These are phyloP conservation scores for Cystofilobasidium capitatum DNA, from an alignment of 768 basidiomycete species.

Conservation along the genomic window DNA sequence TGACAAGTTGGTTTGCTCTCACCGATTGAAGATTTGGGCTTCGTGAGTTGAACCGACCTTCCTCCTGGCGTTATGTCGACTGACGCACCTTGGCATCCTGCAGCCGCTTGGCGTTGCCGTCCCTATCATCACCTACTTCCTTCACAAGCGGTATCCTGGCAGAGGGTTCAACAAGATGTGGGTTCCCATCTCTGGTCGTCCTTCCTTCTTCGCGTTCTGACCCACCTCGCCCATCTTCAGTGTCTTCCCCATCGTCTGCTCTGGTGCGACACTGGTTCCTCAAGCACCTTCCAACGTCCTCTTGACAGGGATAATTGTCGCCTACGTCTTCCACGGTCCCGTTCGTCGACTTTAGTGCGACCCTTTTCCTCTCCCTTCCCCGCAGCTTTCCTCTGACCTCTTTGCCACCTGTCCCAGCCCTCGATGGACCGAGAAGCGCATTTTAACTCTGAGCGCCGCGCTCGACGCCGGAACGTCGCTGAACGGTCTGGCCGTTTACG, in stretches of 20 bases:
- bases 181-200: not conserved
- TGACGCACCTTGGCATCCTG: not conserved
- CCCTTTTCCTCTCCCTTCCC: slow-evolving; percentile 32
- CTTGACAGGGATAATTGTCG: slow-evolving; percentile 32
- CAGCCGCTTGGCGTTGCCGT: slow-evolving; percentile 34
- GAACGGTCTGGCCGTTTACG: slow-evolving; percentile 36
- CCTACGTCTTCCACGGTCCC: slow-evolving; percentile 33
- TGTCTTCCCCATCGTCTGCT: slow-evolving; percentile 39
- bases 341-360: slow-evolving; percentile 31
- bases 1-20: too few relatives aligned
- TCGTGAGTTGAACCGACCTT: slow-evolving; percentile 27
- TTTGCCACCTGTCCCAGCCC: not conserved
- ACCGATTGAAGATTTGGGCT: not conserved
- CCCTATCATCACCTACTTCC: slow-evolving; percentile 33
- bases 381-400: slow-evolving; percentile 29
- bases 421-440: slow-evolving; percentile 18
- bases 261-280: slow-evolving; percentile 38
- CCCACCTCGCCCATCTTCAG: not conserved
- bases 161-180: slow-evolving; percentile 35
- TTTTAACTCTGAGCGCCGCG: slow-evolving; percentile 30
- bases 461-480: slow-evolving; percentile 39
- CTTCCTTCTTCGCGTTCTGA: not conserved
- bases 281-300: slow-evolving; percentile 40
- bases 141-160: slow-evolving; percentile 36
- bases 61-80: slow-evolving; percentile 30